These are phyloP conservation scores for Petunia hybrid DNA, from an alignment of 305 asterid genomes.

Conservation along the genomic window DNA sequence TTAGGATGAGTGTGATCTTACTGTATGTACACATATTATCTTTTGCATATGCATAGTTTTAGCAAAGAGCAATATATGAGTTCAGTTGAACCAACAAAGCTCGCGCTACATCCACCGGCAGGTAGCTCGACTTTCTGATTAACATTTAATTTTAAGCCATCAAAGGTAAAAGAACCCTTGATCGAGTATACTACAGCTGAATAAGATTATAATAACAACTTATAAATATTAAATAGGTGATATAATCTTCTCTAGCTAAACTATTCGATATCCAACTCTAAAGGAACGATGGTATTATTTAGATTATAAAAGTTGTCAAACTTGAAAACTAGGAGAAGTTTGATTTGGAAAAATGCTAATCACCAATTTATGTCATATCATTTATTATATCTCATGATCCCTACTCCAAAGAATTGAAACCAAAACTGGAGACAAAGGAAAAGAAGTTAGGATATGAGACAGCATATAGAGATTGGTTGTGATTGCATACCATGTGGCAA, in stretches of 20 bases:
- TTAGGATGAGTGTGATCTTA: too few species aligned
- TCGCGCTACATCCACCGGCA: too few species aligned
- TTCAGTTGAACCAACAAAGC: too few species aligned
- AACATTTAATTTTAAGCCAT: too few species aligned
- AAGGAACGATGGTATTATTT: slow-evolving; percentile 3
- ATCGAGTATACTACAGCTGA: background rate
- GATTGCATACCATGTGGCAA: slow-evolving; percentile 39
- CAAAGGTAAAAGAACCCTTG: too few species aligned
- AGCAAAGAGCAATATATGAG: too few species aligned
- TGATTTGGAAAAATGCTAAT: background rate
- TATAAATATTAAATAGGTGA: background rate
- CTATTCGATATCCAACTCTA: background rate
- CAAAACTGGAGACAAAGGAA: slow-evolving; percentile 21
- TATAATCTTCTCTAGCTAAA: background rate
- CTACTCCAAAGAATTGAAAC: background rate
- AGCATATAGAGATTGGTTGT: slow-evolving; percentile 24
- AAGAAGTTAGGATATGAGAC: slow-evolving; percentile 23
- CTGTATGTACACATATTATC: too few species aligned
- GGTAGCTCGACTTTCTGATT: too few species aligned
- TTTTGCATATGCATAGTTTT: too few species aligned
- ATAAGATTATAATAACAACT: background rate
- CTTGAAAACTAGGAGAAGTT: slow-evolving; percentile 11
- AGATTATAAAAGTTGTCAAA: background rate
- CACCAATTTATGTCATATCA: slow-evolving; percentile 16
- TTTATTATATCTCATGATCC: background rate